These are phyloP conservation scores for Obelidium mucronatum DNA, from an alignment of 192 early-diverging fungal species.

Conservation along the genomic window DNA sequence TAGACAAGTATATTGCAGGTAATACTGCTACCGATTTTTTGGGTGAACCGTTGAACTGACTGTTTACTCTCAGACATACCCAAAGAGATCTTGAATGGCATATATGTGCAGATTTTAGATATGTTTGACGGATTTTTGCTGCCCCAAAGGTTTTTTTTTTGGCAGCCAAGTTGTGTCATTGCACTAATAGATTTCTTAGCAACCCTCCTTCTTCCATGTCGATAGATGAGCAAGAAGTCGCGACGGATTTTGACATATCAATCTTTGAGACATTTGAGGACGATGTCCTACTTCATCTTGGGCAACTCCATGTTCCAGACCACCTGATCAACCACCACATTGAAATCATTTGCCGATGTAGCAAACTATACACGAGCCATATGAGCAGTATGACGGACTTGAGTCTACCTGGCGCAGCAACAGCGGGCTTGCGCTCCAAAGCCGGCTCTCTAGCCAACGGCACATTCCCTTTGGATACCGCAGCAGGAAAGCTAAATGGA, in stretches of 20 bases:
- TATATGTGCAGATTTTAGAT: constrained; percentile 63
- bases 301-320: constrained; percentile 66
- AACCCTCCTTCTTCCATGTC: constrained; percentile 56
- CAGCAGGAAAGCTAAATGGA: not conserved
- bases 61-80: constrained; percentile 55
- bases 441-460: not conserved
- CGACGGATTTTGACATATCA: constrained; percentile 79
- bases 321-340: constrained; percentile 55
- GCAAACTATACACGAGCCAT: constrained; percentile 25
- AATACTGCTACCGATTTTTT: constrained; percentile 16
- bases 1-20: constrained; percentile 17
- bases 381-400: constrained; percentile 30
- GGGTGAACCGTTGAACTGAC: no score
- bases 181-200: constrained; percentile 32
- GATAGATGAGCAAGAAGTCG: constrained; percentile 67
- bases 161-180: not conserved
- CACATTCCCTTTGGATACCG: not conserved
- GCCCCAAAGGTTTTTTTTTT: constrained; percentile 57
- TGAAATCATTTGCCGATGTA: constrained; percentile 22
- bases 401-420: not conserved
- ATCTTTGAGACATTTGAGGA: constrained; percentile 68
- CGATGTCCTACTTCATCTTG: constrained; percentile 74
- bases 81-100: constrained; percentile 55
- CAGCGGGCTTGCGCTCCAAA: not conserved
- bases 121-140: constrained; percentile 69